Conservation (phyloP, 805 yeast genomes). For the Pichia gijzeniarum region DNA sequence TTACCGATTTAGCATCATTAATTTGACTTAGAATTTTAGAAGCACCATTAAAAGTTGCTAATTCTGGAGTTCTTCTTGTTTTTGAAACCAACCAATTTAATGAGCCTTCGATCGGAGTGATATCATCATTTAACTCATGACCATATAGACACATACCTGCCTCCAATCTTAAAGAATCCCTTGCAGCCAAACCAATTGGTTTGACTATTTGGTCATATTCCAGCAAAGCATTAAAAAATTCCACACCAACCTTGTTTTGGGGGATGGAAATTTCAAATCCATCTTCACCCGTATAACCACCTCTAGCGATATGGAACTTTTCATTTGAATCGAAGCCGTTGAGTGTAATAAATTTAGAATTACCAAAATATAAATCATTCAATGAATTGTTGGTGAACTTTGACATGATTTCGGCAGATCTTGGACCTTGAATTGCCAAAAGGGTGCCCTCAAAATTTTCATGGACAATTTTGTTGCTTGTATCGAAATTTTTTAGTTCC, state of each 20-base stretch:
- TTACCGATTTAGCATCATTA: slow-evolving; percentile 49
- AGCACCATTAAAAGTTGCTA: slow-evolving; percentile 67
- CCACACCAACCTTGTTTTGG: slow-evolving; percentile 43
- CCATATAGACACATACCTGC: slow-evolving; percentile 99
- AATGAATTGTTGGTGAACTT: slow-evolving; percentile 57
- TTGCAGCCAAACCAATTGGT: slow-evolving; percentile 96
- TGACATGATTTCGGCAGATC: slow-evolving; percentile 61
- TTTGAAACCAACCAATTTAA: slow-evolving; percentile 88
- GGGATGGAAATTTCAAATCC: slow-evolving; percentile 91
- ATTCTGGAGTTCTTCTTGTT: slow-evolving; percentile 50
- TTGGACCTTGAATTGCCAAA: slow-evolving; percentile 91
- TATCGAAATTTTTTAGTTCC: slow-evolving; percentile 37
- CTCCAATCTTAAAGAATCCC: slow-evolving; percentile 91
- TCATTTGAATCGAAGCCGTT: slow-evolving; percentile 35
- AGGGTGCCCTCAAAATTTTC: slow-evolving; percentile 63
- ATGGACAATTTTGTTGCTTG: slow-evolving; percentile 24
- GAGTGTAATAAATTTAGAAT: slow-evolving; percentile 43
- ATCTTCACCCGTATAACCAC: slow-evolving; percentile 98
- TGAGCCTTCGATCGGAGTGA: slow-evolving; percentile 85
- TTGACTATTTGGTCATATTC: slow-evolving; percentile 46
- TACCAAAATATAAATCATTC: slow-evolving; percentile 65
- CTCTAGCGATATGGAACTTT: slow-evolving; percentile 76
- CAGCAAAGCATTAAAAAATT: slow-evolving; percentile 56
- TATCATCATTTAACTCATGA: slow-evolving; percentile 72
- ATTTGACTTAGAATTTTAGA: slow-evolving; percentile 64